These are phyloP conservation scores for Nakazawaea siamensis DNA, from an alignment of 805 yeast species.

Conservation along the genomic window DNA sequence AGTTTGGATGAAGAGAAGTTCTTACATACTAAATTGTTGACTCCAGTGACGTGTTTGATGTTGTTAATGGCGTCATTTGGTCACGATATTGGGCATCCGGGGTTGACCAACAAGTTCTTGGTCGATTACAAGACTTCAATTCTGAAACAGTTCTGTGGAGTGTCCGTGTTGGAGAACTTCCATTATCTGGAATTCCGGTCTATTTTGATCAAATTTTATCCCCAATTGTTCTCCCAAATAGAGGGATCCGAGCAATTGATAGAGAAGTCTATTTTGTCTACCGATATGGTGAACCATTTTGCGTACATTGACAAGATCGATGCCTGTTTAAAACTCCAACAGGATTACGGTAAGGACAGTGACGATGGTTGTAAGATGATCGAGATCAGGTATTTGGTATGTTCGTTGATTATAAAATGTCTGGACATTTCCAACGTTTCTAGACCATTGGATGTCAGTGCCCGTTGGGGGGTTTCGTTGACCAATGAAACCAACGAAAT, in stretches of 20 bases:
- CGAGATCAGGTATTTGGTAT: conserved; percentile 31
- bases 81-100: conserved; percentile 96
- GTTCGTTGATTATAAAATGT: conserved; percentile 75
- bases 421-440: conserved; percentile 95
- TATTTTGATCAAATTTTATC: conserved; percentile 46
- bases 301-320: conserved; percentile 54
- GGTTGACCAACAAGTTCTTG: conserved; percentile 77
- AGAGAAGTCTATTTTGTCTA: conserved; percentile 46
- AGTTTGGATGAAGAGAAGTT: conserved; percentile 10
- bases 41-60: conserved; percentile 1
- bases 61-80: conserved; percentile 32
- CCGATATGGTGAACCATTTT: conserved; percentile 90
- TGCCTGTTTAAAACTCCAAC: conserved; percentile 16
- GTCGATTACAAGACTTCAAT: conserved; percentile 52
- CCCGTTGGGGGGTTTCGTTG: conserved; percentile 82
- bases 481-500: conserved; percentile 73
- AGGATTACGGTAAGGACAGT: conserved; percentile 1
- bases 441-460: conserved; percentile 64
- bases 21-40: conserved; percentile 14
- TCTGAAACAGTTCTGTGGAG: conserved; percentile 49
- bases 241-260: conserved; percentile 10
- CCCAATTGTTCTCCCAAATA: conserved; percentile 19
- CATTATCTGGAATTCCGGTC: conserved; percentile 61
- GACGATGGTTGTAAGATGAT: conserved; percentile 15
- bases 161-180: conserved; percentile 74